These are phyloP conservation scores for Pezicula rhizophila DNA, from an alignment of 2,329 filamentous ascomycete genomes.

Conservation along the genomic window DNA sequence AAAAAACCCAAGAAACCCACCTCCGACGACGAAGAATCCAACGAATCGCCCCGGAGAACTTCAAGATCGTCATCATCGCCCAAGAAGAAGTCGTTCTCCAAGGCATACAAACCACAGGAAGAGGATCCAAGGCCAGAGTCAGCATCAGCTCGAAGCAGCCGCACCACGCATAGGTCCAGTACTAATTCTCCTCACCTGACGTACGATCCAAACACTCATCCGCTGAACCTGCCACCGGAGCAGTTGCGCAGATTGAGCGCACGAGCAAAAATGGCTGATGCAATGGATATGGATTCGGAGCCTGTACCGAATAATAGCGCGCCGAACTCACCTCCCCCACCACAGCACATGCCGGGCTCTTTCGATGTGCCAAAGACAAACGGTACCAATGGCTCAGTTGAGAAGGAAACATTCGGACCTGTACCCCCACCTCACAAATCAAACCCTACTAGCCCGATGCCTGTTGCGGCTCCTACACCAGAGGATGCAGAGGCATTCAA, in stretches of 20 bases:
- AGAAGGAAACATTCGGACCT: conserved; percentile 34
- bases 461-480: conserved; percentile 30
- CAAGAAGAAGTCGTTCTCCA: conserved; percentile 23
- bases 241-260: conserved; percentile 72
- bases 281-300: conserved; percentile 73
- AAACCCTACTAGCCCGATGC: conserved; percentile 52
- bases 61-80: conserved; percentile 18
- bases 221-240: conserved; percentile 84
- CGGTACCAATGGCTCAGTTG: conserved; percentile 31
- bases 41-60: conserved; percentile 11
- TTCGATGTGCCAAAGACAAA: conserved; percentile 42
- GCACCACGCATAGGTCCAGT: conserved; percentile 20
- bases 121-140: conserved; percentile 19
- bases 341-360: conserved; percentile 32
- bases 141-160: conserved; percentile 24
- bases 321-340: conserved; percentile 46
- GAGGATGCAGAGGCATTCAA: conserved; percentile 91
- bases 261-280: conserved; percentile 52
- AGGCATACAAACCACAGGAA: conserved; percentile 21
- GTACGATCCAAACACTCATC: conserved; percentile 68
- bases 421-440: conserved; percentile 68
- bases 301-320: conserved; percentile 33
- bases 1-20: conserved; percentile 28
- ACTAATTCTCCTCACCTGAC: conserved; percentile 30
- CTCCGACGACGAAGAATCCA: conserved; percentile 19